Conservation (phyloP, 148 eudicot genomes). For the Fagopyrum tataricum region DNA sequence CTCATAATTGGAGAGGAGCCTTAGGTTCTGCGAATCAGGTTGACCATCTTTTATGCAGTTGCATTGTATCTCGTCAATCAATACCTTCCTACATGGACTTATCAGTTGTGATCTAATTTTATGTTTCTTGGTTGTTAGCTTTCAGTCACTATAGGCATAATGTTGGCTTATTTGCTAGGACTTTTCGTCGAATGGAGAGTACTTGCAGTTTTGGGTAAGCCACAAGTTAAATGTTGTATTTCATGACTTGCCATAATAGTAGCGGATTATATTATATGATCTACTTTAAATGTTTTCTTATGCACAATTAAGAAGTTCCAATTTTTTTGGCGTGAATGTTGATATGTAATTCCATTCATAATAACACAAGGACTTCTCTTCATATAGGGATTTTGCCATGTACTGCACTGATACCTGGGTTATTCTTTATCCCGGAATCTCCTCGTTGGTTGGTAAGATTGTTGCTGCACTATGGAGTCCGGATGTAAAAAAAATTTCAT, state of each 20-base stretch:
- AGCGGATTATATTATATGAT: neutral
- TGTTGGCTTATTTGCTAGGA: constrained; percentile 89
- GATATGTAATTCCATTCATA: neutral
- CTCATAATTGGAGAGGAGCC: constrained; percentile 83
- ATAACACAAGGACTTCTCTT: neutral
- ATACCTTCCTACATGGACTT: neutral
- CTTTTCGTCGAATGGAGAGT: constrained; percentile 81
- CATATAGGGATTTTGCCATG: constrained; percentile 83
- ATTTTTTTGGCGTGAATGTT: neutral
- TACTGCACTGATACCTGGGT: constrained; percentile 77
- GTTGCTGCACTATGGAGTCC: neutral
- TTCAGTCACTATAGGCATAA: constrained; percentile 84
- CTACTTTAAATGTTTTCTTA: neutral
- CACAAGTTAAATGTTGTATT: neutral
- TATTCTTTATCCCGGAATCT: constrained; percentile 95
- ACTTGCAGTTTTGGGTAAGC: constrained; percentile 80
- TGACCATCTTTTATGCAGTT: constrained; percentile 7
- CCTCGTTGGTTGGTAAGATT: constrained; percentile 94
- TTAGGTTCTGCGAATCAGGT: constrained; percentile 97
- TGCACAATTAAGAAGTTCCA: neutral
- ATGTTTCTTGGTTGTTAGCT: constrained; percentile 37
- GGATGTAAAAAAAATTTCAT: neutral
- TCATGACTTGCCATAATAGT: neutral
- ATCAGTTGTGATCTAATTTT: constrained; percentile 7
- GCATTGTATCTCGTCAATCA: neutral